phyloP scores from a whole-genome alignment of 108 stramenopile species.

The Stephanodiscus triporus region DNA sequence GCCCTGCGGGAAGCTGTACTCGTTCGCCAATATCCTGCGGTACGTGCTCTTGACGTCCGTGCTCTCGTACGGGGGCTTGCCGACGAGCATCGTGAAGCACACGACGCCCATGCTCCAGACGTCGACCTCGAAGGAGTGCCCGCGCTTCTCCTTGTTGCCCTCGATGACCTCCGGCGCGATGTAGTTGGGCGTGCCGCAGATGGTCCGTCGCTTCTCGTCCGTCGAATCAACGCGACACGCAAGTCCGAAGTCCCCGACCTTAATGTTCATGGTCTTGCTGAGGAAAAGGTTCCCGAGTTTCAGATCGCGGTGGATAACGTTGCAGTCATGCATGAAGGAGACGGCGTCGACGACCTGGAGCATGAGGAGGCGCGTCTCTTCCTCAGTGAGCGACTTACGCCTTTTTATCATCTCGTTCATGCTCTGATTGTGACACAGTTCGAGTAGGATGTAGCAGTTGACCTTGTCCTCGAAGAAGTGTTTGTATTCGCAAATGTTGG shows the following conservation, averaged over 20 bases:
- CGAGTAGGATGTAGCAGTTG: slow-evolving; percentile 98
- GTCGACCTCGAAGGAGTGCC: slow-evolving; percentile 97
- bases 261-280: slow-evolving; percentile 75
- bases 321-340: slow-evolving; percentile 87
- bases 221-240: slow-evolving; percentile 85
- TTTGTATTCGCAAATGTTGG: slow-evolving; percentile 93
- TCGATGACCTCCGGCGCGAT: slow-evolving; percentile 99
- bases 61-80: slow-evolving; percentile 97
- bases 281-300: slow-evolving; percentile 99
- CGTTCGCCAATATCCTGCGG: slow-evolving; percentile 92
- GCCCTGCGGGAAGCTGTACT: slow-evolving; percentile 90
- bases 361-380: slow-evolving; percentile 82
- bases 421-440: slow-evolving; percentile 96
- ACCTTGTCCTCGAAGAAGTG: slow-evolving; percentile 97
- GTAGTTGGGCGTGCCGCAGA: slow-evolving; percentile 99
- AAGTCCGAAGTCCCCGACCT: slow-evolving; percentile 97
- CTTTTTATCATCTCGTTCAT: slow-evolving; percentile 95
- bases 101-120: slow-evolving; percentile 99
- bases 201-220: slow-evolving; percentile 93
- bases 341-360: slow-evolving; percentile 89
- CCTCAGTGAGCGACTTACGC: slow-evolving; percentile 87
- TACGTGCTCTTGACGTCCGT: slow-evolving; percentile 99
- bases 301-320: slow-evolving; percentile 98
- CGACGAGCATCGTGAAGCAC: slow-evolving; percentile 94
- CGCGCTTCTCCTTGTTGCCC: slow-evolving; percentile 81